Base-by-base conservation (phyloP, 805 yeast species). In the Starmerella sp. region DNA sequence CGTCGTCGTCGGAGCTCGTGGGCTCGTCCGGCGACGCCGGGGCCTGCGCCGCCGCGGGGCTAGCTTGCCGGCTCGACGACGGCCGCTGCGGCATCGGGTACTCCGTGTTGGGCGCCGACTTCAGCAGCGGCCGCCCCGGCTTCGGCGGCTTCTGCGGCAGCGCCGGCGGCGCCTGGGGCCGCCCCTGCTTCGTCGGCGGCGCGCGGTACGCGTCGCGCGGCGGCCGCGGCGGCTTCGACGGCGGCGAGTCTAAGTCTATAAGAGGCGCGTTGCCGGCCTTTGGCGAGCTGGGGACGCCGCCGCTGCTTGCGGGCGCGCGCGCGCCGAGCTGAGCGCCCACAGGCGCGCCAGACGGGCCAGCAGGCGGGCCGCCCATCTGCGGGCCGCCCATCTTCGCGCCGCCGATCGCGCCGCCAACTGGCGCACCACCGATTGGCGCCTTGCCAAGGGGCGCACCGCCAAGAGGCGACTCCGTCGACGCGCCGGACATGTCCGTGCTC, bases 21-120 rank as follows among this genome's bases (percentile, higher is more conserved):
- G 15, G 6, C 22, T 38, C 42, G 6, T 38, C 42, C 11, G n/a
- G 6, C 32, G 9, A 8, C 32, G 32, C 10, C 45, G 15, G 5
- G 4, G 32, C 45, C 4, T 2, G 5, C 10, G 22, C 35, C 14
- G 17, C 10, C 13, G 28, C 39, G 9, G 37, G 37, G 11, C 38
- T 46, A 5, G 49, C 8, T 39, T 46, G 49, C 39, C 45, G 45
- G 15, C 45, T 42, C 32, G 6, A 32, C 7, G 7, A n/a, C 36
- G 48, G 55, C n/a, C 52, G 52, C 49, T 15, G 43, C 13, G 55
- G 48, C 52, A 42, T 47, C 10, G 48, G 52, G 41, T 37, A 42
- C 22, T 42, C 52, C 5, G 41, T 22, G 7, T n/a, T 15, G 4
- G 36, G 45, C 34, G 51, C 35, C 17, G 36, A 42, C 45, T 42